These are phyloP conservation scores for Tuber microsphaerosporum DNA, from an alignment of 495 filamentous ascomycete species.

Conservation along the genomic window DNA sequence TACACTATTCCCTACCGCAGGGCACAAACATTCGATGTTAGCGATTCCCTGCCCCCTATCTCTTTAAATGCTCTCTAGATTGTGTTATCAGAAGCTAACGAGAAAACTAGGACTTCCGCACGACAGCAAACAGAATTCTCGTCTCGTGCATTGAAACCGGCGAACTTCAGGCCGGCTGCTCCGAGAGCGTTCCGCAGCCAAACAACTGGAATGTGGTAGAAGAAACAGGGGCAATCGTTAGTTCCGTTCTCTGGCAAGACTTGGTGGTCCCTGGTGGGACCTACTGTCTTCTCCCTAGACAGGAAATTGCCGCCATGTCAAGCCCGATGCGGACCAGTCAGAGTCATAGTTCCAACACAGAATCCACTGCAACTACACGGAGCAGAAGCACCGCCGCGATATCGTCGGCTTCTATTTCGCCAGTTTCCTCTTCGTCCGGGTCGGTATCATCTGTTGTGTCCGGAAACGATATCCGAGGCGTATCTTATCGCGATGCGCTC, in stretches of 20 bases:
- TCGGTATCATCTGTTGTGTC: background rate
- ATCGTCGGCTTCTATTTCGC: background rate
- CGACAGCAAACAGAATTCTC: background rate
- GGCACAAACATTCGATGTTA: conserved; percentile 6
- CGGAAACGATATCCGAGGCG: background rate
- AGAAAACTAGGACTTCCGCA: background rate
- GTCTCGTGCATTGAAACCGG: conserved; percentile 4
- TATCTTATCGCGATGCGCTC: background rate
- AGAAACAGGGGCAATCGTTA: background rate
- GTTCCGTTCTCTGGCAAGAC: conserved; percentile 2
- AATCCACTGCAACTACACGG: background rate
- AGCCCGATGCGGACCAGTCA: conserved; percentile 1
- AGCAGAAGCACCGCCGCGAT: background rate
- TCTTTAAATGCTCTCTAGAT: background rate
- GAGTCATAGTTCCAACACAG: background rate
- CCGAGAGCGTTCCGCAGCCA: conserved; percentile 4
- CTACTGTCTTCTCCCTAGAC: conserved; percentile 1
- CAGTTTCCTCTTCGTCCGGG: background rate
- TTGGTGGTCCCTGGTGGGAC: background rate
- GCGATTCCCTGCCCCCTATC: background rate
- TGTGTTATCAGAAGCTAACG: background rate
- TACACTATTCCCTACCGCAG: conserved; percentile 1
- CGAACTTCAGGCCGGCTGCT: background rate
- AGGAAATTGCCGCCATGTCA: background rate
- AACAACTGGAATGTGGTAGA: conserved; percentile 2